Evolutionary conservation across 345 rosid species (phyloP).

Genomic region (Arabis hirsuta): DNA sequence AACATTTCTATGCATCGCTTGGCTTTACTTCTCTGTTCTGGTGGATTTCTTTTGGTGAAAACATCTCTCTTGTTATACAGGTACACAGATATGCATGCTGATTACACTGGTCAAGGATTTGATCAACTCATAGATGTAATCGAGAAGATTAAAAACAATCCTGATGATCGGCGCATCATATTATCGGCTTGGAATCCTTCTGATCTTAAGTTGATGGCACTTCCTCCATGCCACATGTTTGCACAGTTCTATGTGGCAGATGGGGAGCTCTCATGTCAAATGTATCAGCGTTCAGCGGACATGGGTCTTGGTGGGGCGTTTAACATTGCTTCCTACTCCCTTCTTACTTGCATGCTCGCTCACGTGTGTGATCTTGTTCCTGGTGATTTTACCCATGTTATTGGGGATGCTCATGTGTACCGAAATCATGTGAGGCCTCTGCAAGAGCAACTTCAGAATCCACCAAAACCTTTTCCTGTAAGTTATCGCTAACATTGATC

Average conservation of each 20-base stretch:
- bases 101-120: conserved; percentile 88
- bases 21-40: not conserved
- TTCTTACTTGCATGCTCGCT: conserved; percentile 84
- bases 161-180: conserved; percentile 80
- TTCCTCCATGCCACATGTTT: conserved; percentile 99
- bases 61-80: conserved; percentile 43
- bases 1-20: conserved; percentile 12
- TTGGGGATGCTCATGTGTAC: conserved; percentile 92
- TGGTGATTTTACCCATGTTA: conserved; percentile 77
- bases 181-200: conserved; percentile 98
- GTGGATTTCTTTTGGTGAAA: not conserved
- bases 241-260: conserved; percentile 93
- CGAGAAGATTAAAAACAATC: conserved; percentile 83
- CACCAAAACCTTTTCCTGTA: conserved; percentile 91
- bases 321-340: conserved; percentile 90
- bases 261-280: conserved; percentile 89
- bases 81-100: conserved; percentile 90
- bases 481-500: conserved; percentile 34
- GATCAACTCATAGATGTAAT: conserved; percentile 88
- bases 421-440: conserved; percentile 74
- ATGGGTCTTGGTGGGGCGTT: conserved; percentile 97
- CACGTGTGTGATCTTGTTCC: conserved; percentile 86
- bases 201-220: conserved; percentile 89
- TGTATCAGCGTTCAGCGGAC: conserved; percentile 98
- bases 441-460: conserved; percentile 84